Conservation (phyloP, 129 eudicot genomes). For the Pseudognaphalium luteoalbum region DNA sequence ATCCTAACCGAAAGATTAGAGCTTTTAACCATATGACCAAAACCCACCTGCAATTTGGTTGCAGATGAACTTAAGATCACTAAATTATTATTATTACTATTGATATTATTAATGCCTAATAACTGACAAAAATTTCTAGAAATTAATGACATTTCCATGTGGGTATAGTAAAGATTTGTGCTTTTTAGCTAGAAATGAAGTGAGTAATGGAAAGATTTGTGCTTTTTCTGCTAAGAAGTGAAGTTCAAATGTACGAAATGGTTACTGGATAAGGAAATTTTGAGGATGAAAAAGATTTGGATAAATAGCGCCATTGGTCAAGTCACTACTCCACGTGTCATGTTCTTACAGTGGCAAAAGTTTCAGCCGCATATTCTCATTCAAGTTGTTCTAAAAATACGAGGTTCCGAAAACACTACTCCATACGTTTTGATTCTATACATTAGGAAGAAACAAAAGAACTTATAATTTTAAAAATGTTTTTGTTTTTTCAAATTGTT, state of each 20-base stretch:
- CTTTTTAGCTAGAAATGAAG: neutral
- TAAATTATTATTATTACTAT: conserved; percentile 5
- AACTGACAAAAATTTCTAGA: neutral
- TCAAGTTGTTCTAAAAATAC: neutral
- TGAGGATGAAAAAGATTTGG: conserved; percentile 13
- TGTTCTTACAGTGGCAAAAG: neutral
- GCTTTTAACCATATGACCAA: conserved; percentile 1
- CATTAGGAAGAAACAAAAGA: no score
- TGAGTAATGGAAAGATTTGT: neutral
- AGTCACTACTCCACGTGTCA: conserved; percentile 10
- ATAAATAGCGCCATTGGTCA: conserved; percentile 6
- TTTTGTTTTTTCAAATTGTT: no score
- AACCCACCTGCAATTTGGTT: conserved; percentile 24
- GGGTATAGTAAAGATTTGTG: neutral
- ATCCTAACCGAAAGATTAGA: conserved; percentile 17
- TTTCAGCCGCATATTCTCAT: neutral
- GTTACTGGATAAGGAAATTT: conserved; percentile 13
- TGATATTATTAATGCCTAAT: neutral
- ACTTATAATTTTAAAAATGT: no score
- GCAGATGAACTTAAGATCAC: conserved; percentile 12
- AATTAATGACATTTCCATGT: conserved; percentile 33
- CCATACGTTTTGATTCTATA: no score
- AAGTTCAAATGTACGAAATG: neutral
- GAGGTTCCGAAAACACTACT: neutral
- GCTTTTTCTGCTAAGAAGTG: neutral